These are phyloP conservation scores for Mallotus repandus DNA, from an alignment of 441 rosid species.

Conservation along the genomic window DNA sequence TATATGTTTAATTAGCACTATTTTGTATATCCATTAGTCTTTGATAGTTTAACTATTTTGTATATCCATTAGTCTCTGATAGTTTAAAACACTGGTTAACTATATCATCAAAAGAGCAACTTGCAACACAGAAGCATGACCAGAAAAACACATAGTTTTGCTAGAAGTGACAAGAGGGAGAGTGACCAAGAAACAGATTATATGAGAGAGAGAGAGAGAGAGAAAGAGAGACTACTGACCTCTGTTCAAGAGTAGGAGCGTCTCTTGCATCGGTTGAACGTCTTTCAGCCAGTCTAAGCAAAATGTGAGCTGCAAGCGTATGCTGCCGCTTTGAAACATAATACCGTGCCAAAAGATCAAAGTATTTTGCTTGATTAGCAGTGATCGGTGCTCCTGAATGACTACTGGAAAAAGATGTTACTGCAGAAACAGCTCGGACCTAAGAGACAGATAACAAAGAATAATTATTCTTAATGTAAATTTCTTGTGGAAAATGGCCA, in stretches of 20 bases:
- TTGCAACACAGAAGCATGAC: neutral
- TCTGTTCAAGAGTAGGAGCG: conserved; percentile 76
- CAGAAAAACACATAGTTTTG: neutral
- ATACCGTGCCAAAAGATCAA: conserved; percentile 87
- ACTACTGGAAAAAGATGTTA: conserved; percentile 48
- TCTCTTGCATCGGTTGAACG: conserved; percentile 60
- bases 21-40: neutral
- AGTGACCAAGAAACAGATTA: neutral
- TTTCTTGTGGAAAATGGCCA: conserved; percentile 2
- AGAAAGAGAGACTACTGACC: conserved; percentile 40
- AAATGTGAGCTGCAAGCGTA: conserved; percentile 89
- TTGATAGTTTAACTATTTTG: neutral
- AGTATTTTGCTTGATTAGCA: conserved; percentile 68
- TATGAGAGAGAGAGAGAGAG: conserved; percentile 16
- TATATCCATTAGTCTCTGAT: neutral
- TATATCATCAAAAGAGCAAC: neutral
- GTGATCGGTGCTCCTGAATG: conserved; percentile 55
- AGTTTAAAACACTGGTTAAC: neutral
- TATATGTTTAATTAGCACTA: no score
- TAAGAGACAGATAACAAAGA: conserved; percentile 27
- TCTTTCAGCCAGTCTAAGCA: conserved; percentile 92
- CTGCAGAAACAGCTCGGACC: conserved; percentile 50
- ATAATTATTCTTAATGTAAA: conserved; percentile 4
- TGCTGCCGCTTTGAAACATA: conserved; percentile 93
- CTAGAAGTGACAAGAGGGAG: neutral